Evolutionary conservation across 306 rosid genomes (phyloP), one percentile per base, ranked within the genome.

Genomic region (Ormosia emarginata): DNA sequence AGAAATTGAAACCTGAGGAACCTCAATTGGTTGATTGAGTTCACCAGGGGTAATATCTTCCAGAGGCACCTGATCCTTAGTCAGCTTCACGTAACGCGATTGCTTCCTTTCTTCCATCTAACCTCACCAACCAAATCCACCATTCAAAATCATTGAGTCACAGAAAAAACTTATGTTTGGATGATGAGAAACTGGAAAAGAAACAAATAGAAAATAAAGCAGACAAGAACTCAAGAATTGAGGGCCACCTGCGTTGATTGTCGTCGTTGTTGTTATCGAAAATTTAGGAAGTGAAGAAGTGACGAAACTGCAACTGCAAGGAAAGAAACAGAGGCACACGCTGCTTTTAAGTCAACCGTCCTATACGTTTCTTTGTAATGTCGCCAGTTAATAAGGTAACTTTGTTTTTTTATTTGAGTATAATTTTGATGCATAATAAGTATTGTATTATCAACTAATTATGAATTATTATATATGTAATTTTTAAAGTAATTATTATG

Each of bases 11-110:
- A 94, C 99, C 97, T 96, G 98, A 83, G 98, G 97, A 85, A 93
- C 94, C 12, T 93, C 92, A 81, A 96, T 87, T 29, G 99, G 99
- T 82, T 93, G 98, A 81, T 93, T 93, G 73, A 96, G 99, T 90
- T 96, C 99, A 24, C 99, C 99, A 12, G 99, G 98, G 50, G 82
- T 83, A 65, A 93, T 93, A 29, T 96, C 99, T 71, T 93, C 92
- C 11, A 90, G 39, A 50, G 94, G 93, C 4, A 75, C 84, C 57
- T 93, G 99, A 84, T 93, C 97, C 75, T 96, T 96, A 1, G 86
- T 90, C 79, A 96, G 79, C 86, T 93, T 96, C 84, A 93, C 99
- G 68, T 96, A 96, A 71, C 91, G 91, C 37, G 98, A 96, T 62
- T 87, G 92, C 15, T 84, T 76, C 50, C 78, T 91, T 43, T 96